Conservation (phyloP, 2,329 filamentous ascomycete genomes). For the Teratosphaeria pseudoeucalypti region DNA sequence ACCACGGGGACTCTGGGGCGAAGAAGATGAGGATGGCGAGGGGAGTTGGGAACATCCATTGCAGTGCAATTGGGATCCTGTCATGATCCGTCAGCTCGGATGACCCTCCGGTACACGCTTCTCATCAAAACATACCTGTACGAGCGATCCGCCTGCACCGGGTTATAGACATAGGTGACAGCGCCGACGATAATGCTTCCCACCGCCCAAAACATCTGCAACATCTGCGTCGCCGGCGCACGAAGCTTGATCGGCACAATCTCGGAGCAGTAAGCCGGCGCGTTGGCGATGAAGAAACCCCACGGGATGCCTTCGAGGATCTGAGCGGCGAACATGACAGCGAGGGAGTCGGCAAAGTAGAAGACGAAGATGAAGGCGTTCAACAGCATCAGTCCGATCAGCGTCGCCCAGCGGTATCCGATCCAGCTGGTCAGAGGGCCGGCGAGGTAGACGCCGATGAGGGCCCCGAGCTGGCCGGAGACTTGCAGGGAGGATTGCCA, state of each 20-base stretch:
- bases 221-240: slow-evolving; percentile 49
- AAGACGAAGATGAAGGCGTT: slow-evolving; percentile 52
- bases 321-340: slow-evolving; percentile 43
- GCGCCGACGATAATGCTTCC: slow-evolving; percentile 51
- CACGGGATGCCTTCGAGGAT: slow-evolving; percentile 53
- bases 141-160: slow-evolving; percentile 19
- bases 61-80: slow-evolving; percentile 45
- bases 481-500: slow-evolving; percentile 52
- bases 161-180: slow-evolving; percentile 46
- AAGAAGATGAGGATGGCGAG: slow-evolving; percentile 43
- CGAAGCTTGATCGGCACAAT: slow-evolving; percentile 50
- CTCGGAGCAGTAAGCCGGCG: slow-evolving; percentile 52
- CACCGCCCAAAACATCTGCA: slow-evolving; percentile 59
- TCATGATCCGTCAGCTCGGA: neutral
- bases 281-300: slow-evolving; percentile 57
- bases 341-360: slow-evolving; percentile 43
- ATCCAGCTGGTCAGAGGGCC: slow-evolving; percentile 50
- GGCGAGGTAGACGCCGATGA: slow-evolving; percentile 50
- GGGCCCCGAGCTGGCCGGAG: slow-evolving; percentile 47
- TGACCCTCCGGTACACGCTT: neutral
- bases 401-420: slow-evolving; percentile 51
- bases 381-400: slow-evolving; percentile 45
- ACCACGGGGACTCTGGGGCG: slow-evolving; percentile 45
- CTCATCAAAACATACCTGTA: slow-evolving; percentile 32
- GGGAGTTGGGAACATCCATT: slow-evolving; percentile 50